Conservation (phyloP, 1,284 basidiomycete genomes). For the Pseudomicrostroma phylloplanum region DNA sequence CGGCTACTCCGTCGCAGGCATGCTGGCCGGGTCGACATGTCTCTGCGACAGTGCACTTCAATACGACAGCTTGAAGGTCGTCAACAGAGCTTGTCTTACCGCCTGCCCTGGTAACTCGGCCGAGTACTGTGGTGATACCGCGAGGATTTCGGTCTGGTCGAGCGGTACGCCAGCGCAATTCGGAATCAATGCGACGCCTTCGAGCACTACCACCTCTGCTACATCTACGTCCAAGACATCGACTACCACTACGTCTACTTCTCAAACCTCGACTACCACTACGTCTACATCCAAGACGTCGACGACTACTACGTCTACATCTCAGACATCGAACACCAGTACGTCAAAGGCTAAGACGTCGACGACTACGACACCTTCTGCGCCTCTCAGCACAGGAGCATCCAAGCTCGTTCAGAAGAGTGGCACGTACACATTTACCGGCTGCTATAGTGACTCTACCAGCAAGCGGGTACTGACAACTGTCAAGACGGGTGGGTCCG, state of each 20-base stretch:
- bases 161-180: slow-evolving; percentile 7
- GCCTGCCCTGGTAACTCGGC: slow-evolving; percentile 41
- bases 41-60: slow-evolving; percentile 41
- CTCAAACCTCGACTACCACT: neutral
- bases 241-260: neutral
- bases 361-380: neutral
- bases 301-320: neutral
- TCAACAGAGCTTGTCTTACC: slow-evolving; percentile 32
- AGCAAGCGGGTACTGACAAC: neutral
- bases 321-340: neutral
- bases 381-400: too few species aligned
- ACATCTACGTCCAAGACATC: slow-evolving; percentile 45
- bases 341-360: too few species aligned
- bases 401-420: neutral
- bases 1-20: slow-evolving; percentile 15
- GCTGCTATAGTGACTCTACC: slow-evolving; percentile 1
- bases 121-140: slow-evolving; percentile 49
- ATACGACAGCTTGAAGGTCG: neutral
- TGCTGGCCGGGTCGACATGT: slow-evolving; percentile 33
- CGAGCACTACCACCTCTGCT: slow-evolving; percentile 42
- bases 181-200: slow-evolving; percentile 13
- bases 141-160: slow-evolving; percentile 43
- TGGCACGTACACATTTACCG: neutral
- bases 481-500: slow-evolving; percentile 54
- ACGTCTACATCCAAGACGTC: slow-evolving; percentile 46